Percentiles rank a stretch among this genome's conserved stretches.
phyloP scores from a whole-genome alignment of 2,329 filamentous ascomycete genomes.

The Bipolaris sorokiniana region DNA sequence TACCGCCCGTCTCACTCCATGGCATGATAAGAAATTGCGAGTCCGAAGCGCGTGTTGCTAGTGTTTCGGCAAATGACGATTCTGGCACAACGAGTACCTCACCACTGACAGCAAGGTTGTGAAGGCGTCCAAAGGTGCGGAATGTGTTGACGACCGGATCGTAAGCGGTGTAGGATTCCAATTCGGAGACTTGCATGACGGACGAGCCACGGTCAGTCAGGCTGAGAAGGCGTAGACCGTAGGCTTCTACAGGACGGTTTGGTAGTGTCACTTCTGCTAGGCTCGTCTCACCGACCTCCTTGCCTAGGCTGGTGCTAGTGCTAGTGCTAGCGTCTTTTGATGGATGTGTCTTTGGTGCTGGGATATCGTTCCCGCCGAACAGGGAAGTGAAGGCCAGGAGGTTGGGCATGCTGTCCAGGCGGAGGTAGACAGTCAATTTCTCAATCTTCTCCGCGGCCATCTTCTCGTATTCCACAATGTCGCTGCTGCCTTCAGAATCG shows the following conservation, averaged over 20 bases:
- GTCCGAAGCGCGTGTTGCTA: slow-evolving; percentile 66
- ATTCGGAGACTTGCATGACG: slow-evolving; percentile 90
- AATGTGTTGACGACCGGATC: slow-evolving; percentile 94
- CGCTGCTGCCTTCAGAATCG: slow-evolving; percentile 46
- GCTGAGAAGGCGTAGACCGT: slow-evolving; percentile 84
- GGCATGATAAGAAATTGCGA: slow-evolving; percentile 79
- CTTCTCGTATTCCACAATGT: slow-evolving; percentile 57
- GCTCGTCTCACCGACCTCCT: slow-evolving; percentile 30
- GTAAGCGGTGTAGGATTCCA: slow-evolving; percentile 67
- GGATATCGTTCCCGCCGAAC: slow-evolving; percentile 64
- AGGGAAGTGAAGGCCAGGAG: slow-evolving; percentile 83
- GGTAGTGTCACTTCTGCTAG: slow-evolving; percentile 32
- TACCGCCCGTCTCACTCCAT: slow-evolving; percentile 83
- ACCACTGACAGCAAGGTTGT: slow-evolving; percentile 82
- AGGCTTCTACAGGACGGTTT: slow-evolving; percentile 68
- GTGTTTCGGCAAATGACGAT: slow-evolving; percentile 76
- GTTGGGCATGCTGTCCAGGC: slow-evolving; percentile 82
- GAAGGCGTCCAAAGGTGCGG: slow-evolving; percentile 82
- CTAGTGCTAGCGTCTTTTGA: slow-evolving; percentile 23
- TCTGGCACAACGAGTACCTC: slow-evolving; percentile 81
- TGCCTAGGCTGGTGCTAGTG: slow-evolving; percentile 17
- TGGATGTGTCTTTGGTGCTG: slow-evolving; percentile 49
- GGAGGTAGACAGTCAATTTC: slow-evolving; percentile 78
- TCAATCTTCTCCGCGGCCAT: slow-evolving; percentile 60
- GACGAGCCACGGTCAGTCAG: slow-evolving; percentile 92